Evolutionary conservation across 1,284 basidiomycete species (phyloP).

Genomic region (Cutaneotrichosporon mucoides): DNA sequence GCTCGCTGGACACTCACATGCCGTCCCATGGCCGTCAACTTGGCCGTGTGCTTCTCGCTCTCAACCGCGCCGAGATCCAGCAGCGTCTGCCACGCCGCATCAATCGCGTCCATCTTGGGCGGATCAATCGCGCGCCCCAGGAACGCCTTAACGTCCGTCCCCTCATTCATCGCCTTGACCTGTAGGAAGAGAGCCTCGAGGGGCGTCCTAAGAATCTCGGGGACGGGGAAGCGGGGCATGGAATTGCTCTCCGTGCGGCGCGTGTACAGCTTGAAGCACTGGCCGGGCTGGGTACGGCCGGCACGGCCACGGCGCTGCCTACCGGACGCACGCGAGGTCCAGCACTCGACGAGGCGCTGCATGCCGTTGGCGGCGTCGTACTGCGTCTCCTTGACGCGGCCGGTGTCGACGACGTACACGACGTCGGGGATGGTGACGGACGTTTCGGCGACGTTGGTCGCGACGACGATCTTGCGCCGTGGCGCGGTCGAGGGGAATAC

Average conservation of each 20-base stretch:
- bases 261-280: conserved; percentile 78
- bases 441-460: conserved; percentile 84
- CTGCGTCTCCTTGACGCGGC: conserved; percentile 83
- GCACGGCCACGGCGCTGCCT: conserved; percentile 84
- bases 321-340: conserved; percentile 66
- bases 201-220: conserved; percentile 86
- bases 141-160: conserved; percentile 70
- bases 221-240: conserved; percentile 70
- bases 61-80: conserved; percentile 74
- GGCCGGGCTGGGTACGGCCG: conserved; percentile 76
- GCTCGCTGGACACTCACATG: conserved; percentile 62
- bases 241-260: conserved; percentile 62
- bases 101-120: conserved; percentile 70
- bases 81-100: conserved; percentile 70
- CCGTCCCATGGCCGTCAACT: conserved; percentile 74
- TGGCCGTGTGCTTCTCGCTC: conserved; percentile 55
- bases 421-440: conserved; percentile 93
- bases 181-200: conserved; percentile 77
- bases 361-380: conserved; percentile 74
- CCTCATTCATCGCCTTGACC: conserved; percentile 74
- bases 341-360: conserved; percentile 71
- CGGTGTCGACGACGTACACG: conserved; percentile 77
- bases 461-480: conserved; percentile 78
- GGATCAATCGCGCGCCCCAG: conserved; percentile 72
- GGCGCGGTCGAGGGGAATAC: conserved; percentile 70